These are phyloP conservation scores for Lotmaria passim DNA, from an alignment of 208 protist genomes.

Conservation along the genomic window DNA sequence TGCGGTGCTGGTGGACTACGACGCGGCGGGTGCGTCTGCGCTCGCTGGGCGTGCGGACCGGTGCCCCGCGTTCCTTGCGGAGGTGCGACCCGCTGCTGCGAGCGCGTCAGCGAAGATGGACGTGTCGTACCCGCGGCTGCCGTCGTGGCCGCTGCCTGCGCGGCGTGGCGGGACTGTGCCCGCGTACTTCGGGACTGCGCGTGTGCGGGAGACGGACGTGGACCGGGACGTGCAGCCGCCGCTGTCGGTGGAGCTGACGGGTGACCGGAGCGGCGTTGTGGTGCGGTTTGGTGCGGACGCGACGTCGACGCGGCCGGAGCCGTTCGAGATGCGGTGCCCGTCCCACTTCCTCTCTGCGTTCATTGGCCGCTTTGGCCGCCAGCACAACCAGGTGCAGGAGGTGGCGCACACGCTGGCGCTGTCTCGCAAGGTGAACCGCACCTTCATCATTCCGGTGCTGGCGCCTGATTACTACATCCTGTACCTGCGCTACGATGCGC, in stretches of 20 bases:
- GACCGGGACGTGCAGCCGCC: constrained; percentile 18
- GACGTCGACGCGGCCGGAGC: background rate
- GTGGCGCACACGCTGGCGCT: constrained; percentile 18
- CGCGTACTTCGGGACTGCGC: constrained; percentile 20
- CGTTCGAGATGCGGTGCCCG: constrained; percentile 8
- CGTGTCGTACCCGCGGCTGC: constrained; percentile 16
- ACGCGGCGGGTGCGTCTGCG: background rate
- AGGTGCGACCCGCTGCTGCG: background rate
- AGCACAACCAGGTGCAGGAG: constrained; percentile 28
- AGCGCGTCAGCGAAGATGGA: background rate
- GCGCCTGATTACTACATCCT: background rate
- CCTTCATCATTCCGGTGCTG: constrained; percentile 12
- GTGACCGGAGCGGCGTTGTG: background rate
- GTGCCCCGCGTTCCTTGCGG: background rate
- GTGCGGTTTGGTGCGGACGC: constrained; percentile 10
- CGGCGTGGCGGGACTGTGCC: background rate
- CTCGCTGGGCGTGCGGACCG: background rate
- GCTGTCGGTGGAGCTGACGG: background rate
- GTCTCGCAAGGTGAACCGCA: constrained; percentile 8
- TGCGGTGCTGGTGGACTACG: constrained; percentile 7
- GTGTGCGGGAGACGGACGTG: constrained; percentile 7
- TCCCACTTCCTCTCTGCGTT: constrained; percentile 14
- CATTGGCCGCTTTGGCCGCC: constrained; percentile 23
- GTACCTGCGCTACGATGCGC: constrained; percentile 5
- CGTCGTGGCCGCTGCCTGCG: constrained; percentile 14